phyloP scores from a whole-genome alignment of 2,329 filamentous ascomycete genomes.

The Colletotrichum endophyticum region DNA sequence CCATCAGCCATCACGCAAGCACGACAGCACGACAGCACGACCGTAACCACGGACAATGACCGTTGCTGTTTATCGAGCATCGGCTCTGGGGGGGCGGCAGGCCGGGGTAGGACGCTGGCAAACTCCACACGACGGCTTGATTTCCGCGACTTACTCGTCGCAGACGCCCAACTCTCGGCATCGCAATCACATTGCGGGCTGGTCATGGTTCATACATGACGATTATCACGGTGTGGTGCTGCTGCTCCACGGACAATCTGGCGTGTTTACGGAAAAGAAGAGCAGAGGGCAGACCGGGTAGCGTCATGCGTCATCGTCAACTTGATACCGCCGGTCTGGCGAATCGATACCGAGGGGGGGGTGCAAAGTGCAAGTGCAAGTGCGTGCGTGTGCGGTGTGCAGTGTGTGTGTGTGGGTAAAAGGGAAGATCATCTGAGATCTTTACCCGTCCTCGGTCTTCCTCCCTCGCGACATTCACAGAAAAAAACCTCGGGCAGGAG shows the following conservation, averaged over 20 bases:
- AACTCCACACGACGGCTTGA: neutral
- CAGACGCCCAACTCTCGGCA: neutral
- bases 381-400: neutral
- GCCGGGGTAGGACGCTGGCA: too few species aligned
- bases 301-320: neutral
- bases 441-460: neutral
- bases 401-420: neutral
- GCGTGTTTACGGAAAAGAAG: neutral
- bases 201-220: neutral
- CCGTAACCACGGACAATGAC: neutral
- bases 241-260: neutral
- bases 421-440: slow-evolving; percentile 4
- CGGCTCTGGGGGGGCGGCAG: neutral
- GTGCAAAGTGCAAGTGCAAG: neutral
- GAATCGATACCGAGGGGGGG: neutral
- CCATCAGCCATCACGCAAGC: neutral
- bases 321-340: neutral
- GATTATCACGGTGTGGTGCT: neutral
- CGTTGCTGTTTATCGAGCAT: neutral
- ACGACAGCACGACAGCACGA: neutral
- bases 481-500: neutral
- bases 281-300: neutral
- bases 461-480: neutral
- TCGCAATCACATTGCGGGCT: neutral
- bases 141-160: neutral